These are phyloP conservation scores for Russula lepida DNA, from an alignment of 768 basidiomycete species.

Conservation along the genomic window DNA sequence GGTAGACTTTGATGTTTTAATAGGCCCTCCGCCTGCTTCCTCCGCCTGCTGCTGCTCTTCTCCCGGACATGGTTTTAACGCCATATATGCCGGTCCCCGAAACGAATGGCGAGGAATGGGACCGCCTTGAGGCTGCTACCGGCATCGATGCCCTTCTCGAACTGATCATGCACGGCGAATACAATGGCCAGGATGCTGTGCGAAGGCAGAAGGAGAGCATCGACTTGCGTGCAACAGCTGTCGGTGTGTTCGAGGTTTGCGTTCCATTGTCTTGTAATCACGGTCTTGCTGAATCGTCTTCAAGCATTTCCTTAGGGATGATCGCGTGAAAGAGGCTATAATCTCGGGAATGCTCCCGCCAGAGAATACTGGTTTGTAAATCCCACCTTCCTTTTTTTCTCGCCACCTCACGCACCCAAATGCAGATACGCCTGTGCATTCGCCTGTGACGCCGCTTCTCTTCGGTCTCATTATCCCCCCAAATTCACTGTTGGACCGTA, in stretches of 20 bases:
- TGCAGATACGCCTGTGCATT: constrained; percentile 29
- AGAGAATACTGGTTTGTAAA: constrained; percentile 34
- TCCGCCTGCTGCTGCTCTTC: constrained; percentile 43
- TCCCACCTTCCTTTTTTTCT: constrained; percentile 22
- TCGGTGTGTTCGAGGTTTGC: constrained; percentile 74
- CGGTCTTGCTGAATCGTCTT: constrained; percentile 6
- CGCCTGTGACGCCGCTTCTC: constrained; percentile 57
- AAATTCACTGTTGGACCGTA: constrained; percentile 48
- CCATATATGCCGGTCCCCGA: constrained; percentile 72
- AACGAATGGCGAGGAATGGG: constrained; percentile 89
- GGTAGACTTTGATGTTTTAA: constrained; percentile 23
- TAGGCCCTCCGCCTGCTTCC: constrained; percentile 56
- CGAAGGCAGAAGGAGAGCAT: constrained; percentile 57
- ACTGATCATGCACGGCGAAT: constrained; percentile 81
- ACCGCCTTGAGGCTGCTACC: constrained; percentile 70
- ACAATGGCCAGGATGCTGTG: constrained; percentile 53
- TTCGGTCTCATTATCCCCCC: constrained; percentile 59
- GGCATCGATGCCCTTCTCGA: constrained; percentile 79
- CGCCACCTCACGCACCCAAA: constrained; percentile 21
- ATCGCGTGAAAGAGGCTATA: constrained; percentile 61
- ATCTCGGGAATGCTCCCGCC: constrained; percentile 64
- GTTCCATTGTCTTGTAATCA: not conserved
- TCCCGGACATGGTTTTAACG: constrained; percentile 60
- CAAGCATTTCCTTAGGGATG: constrained; percentile 70
- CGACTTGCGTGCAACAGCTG: constrained; percentile 69